Conservation (phyloP, 495 filamentous ascomycete species). For the Penicillium flavigenum region DNA sequence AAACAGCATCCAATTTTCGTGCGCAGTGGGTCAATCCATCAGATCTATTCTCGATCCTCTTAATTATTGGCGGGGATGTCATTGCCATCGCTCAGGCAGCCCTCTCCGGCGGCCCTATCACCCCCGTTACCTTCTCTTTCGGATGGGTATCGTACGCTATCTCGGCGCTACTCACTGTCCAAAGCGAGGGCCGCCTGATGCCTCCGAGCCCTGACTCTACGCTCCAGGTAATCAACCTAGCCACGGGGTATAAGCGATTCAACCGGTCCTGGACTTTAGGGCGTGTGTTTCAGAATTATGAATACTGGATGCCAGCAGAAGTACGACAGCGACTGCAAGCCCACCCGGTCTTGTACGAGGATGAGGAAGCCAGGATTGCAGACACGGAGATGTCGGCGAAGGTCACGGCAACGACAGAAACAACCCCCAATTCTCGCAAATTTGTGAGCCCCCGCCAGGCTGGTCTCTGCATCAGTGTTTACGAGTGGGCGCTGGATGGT, state of each 20-base stretch:
- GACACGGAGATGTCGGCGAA: conserved; percentile 14
- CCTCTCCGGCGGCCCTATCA: conserved; percentile 32
- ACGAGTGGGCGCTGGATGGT: conserved; percentile 3
- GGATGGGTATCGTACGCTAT: conserved; percentile 53
- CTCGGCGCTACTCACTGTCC: conserved; percentile 34
- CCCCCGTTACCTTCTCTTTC: conserved; percentile 56
- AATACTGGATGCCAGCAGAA: conserved; percentile 30
- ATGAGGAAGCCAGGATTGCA: neutral
- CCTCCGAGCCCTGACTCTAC: conserved; percentile 21
- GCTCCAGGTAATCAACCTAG: conserved; percentile 43
- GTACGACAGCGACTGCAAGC: conserved; percentile 10
- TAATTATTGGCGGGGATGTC: conserved; percentile 53
- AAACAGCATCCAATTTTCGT: neutral
- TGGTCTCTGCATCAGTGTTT: conserved; percentile 20
- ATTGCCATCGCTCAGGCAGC: conserved; percentile 49
- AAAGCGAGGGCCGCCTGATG: conserved; percentile 48
- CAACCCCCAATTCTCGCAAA: neutral
- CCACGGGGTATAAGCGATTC: conserved; percentile 39
- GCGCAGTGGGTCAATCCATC: conserved; percentile 31
- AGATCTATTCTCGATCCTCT: conserved; percentile 45
- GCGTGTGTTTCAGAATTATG: conserved; percentile 49
- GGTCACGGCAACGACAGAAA: neutral
- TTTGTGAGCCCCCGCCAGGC: conserved; percentile 12
- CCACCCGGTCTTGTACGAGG: neutral
- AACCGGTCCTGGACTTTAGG: conserved; percentile 53